Base-by-base conservation (phyloP, 805 yeast species). In the Komagataella pseudopastoris region DNA sequence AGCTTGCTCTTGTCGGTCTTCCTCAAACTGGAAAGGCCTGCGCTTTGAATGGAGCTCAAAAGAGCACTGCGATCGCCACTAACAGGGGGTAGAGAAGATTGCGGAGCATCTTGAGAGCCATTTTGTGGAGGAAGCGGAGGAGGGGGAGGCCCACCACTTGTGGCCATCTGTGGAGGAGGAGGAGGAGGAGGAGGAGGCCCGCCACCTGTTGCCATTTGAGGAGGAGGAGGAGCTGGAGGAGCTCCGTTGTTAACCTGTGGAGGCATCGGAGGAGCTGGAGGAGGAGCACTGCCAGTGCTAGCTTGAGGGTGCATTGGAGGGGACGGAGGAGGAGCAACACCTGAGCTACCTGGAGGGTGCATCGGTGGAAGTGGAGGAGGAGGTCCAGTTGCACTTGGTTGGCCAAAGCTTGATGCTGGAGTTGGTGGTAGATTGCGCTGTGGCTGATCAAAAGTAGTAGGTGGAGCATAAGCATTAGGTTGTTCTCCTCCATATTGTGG, bases 1-100 rank as follows among this genome's bases (percentile, higher is more conserved):
- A 88, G 69, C 59, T 85, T 89, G 0, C 88, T 66, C 65, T 89
- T 91, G 64, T 91, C 97, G 1, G 85, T 84, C 62, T 83, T 88
- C 56, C 74, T 79, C 57, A 91, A 74, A 5, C 78, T 60, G 0
- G 84, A 83, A 4, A 90, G 44, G 44, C 91, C 90, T 0, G 96
- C 82, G 44, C 83, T 79, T 58, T 96, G 75, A 57, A 91, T 91
- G 0, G 97, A 88, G 0, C 95, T 86, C 54, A 91, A 70, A 46
- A 91, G 72, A 0, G 95, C 95, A 63, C 86, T 95, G 58, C 96
- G 72, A 0, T 82, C 83, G 1, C 71, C 67, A 56, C 75, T 89
- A 4, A 69, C 80, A 51, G 55, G 60, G 52, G 60, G 71, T 54
- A 52, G 67, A 7, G 74, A 60, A 45, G 69, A 63, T 3, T 58